These are phyloP conservation scores for Xylaria sp. DNA, from an alignment of 2,329 filamentous ascomycete species.

Conservation along the genomic window DNA sequence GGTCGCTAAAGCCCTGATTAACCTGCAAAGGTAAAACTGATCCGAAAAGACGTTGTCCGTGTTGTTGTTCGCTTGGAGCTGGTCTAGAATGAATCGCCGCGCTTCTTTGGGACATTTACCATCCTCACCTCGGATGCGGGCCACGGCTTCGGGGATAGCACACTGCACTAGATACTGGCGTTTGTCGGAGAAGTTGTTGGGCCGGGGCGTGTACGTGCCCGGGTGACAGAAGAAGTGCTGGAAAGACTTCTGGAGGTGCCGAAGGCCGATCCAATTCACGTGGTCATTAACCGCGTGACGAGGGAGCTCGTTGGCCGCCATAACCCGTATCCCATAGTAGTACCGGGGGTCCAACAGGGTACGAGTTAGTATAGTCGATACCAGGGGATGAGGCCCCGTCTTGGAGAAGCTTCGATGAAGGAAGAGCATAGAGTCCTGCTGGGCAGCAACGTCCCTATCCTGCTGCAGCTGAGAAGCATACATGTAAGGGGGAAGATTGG, in stretches of 20 bases:
- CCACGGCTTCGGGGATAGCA: constrained; percentile 79
- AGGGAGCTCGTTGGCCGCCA: constrained; percentile 79
- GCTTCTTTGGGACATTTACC: constrained; percentile 79
- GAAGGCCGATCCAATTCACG: constrained; percentile 75
- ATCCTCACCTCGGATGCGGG: constrained; percentile 72
- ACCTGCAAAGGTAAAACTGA: constrained; percentile 80
- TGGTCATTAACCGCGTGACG: constrained; percentile 70
- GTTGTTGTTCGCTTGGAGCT: constrained; percentile 93
- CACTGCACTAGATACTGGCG: constrained; percentile 83
- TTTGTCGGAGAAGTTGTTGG: constrained; percentile 91
- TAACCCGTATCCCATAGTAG: constrained; percentile 87
- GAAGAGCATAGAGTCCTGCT: constrained; percentile 75
- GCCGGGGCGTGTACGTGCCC: constrained; percentile 74
- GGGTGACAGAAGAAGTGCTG: constrained; percentile 85
- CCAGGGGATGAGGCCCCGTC: constrained; percentile 69
- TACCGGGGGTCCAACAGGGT: constrained; percentile 92
- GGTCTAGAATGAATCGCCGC: constrained; percentile 83
- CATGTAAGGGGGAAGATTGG: constrained; percentile 92
- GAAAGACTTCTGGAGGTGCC: constrained; percentile 84
- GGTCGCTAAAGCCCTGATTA: constrained; percentile 67
- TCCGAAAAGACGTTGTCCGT: constrained; percentile 87
- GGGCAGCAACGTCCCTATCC: constrained; percentile 93
- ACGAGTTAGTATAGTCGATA: constrained; percentile 85
- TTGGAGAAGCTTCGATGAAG: constrained; percentile 58
- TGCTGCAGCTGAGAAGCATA: constrained; percentile 96